Evolutionary conservation across 352 stramenopile genomes (phyloP).

Genomic region (Phytophthora litchii): DNA sequence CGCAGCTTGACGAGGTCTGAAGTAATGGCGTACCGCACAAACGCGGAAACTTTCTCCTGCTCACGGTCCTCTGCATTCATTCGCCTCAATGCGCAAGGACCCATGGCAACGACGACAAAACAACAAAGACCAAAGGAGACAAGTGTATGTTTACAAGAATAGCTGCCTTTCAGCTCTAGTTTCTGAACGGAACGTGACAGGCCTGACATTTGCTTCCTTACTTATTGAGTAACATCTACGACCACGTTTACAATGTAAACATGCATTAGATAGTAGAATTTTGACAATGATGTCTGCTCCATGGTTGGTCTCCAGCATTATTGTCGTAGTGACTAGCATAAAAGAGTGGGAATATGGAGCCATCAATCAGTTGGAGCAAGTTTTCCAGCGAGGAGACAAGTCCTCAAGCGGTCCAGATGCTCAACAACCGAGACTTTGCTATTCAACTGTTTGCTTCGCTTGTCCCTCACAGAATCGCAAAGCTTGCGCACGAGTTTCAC

Average conservation of each 20-base stretch:
- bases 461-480: constrained; percentile 78
- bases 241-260: not conserved
- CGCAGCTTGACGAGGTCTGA: constrained; percentile 54
- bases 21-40: constrained; percentile 62
- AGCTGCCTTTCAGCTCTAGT: not conserved
- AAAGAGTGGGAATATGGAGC: constrained; percentile 93
- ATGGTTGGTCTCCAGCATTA: constrained; percentile 92
- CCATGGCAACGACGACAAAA: constrained; percentile 13
- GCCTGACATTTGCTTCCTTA: not conserved
- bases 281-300: constrained; percentile 72
- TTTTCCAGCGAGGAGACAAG: constrained; percentile 61
- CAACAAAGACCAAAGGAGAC: not conserved
- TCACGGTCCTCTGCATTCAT: constrained; percentile 30
- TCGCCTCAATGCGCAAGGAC: constrained; percentile 11
- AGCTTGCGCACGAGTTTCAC: constrained; percentile 9
- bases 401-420: constrained; percentile 70
- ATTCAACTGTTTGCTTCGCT: constrained; percentile 92
- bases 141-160: constrained; percentile 7
- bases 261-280: constrained; percentile 1
- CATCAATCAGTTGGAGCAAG: constrained; percentile 87
- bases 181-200: not conserved
- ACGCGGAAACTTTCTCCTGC: constrained; percentile 50
- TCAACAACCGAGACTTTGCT: constrained; percentile 89
- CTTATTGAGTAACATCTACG: not conserved
- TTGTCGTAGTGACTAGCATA: constrained; percentile 85